A percentile compares a stretch with the other conserved stretches of the same genome.
Evolutionary conservation across 2,329 filamentous ascomycete genomes (phyloP).

Genomic region (Penicillium griseofulvum): DNA sequence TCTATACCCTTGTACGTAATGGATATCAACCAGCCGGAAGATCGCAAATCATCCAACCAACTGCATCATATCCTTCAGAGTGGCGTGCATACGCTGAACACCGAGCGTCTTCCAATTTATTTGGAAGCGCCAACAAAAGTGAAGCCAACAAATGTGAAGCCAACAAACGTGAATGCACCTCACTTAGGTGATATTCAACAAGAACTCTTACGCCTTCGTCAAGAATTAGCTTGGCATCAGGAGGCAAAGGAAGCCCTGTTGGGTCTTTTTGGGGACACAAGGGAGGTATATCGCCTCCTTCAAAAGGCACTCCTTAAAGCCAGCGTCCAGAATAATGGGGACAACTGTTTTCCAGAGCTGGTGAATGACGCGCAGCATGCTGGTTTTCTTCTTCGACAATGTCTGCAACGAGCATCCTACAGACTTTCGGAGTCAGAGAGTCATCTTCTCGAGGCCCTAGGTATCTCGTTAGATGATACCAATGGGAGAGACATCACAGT

Average conservation of each 20-base stretch:
- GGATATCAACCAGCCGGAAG: neutral
- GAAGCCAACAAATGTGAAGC: neutral
- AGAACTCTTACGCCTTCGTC: conserved; percentile 11
- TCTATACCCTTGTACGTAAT: neutral
- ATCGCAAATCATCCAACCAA: neutral
- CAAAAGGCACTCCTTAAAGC: conserved; percentile 8
- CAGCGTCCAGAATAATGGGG: neutral
- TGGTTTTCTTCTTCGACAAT: neutral
- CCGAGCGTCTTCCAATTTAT: conserved; percentile 8
- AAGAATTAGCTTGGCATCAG: conserved; percentile 12
- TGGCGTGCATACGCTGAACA: conserved; percentile 11
- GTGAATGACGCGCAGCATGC: neutral
- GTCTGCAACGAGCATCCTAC: neutral
- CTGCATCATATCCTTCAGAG: conserved; percentile 9
- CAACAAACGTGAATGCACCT: neutral
- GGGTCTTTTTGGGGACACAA: conserved; percentile 9
- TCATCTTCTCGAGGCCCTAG: conserved; percentile 1
- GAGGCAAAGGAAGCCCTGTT: conserved; percentile 5
- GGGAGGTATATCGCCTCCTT: conserved; percentile 10
- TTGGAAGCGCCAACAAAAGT: conserved; percentile 1
- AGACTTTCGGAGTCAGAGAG: conserved; percentile 2
- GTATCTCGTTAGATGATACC: conserved; percentile 5
- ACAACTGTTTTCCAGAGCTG: neutral
- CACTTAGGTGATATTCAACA: conserved; percentile 8
- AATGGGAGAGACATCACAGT: neutral